Evolutionary conservation across 2,329 filamentous ascomycete species (phyloP), one percentile per base, ranked within the genome.

Genomic region (Aspergillus pseudonomiae): DNA sequence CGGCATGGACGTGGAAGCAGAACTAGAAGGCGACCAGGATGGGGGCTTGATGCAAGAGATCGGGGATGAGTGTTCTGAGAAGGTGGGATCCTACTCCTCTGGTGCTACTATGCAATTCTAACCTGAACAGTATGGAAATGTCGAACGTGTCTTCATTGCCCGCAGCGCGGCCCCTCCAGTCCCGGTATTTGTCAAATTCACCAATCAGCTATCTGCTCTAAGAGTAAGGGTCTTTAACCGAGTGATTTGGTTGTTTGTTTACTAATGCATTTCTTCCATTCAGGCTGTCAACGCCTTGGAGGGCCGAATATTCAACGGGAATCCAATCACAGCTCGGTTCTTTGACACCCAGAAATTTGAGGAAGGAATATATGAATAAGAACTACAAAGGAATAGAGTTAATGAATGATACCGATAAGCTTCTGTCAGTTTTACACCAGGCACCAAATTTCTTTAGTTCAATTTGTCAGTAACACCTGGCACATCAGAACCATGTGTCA

Each of bases 131-230:
- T 96, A 96, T 75, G 93, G 94, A 19, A 86, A 88, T 52, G 91
- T 97, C 6, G 91, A 96, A 77, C 84, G 92, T 68, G 83, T 97
- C 21, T 90, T 89, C 72, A 89, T 97, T 63, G 88, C 92, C 72
- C 82, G 88, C 52, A 81, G 85, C 67, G 83, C 82, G 56, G 79
- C 82, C 50, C 79, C 75, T 55, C 79, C 77, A 65, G 79, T 83
- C 14, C 87, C 88, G 59, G 95, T 99, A 5, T 98, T 97, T 77
- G 93, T 99, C 77, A 92, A 96, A 76, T 99, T 98, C 75, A 94
- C 92, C 2, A 91, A 91, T 68, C 87, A 90, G 71, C 83, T 98
- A 60, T 95, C 91, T 53, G 95, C 93, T 16, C 80, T 98, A 63
- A 86, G 93, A 70, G 92, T 94, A 83, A 81, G 89, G 85, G 59